phyloP scores from a whole-genome alignment of 2,329 filamentous ascomycete genomes.

The Ophiostoma quercus region DNA sequence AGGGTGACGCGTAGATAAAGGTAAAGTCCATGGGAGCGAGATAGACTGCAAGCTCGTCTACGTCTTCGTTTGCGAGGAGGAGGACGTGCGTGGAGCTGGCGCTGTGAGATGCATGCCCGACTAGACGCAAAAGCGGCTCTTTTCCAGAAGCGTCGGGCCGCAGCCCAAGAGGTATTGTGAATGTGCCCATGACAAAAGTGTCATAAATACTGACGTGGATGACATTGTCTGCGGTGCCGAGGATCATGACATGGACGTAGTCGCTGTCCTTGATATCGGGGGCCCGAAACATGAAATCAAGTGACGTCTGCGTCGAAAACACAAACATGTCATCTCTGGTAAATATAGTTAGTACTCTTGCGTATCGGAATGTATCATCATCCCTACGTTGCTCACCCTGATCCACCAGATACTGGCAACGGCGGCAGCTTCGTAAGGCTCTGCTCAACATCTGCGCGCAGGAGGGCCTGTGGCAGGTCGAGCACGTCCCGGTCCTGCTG shows the following conservation, averaged over 20 bases:
- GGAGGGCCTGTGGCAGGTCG: constrained; percentile 67
- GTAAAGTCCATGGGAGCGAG: constrained; percentile 77
- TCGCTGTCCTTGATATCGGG: constrained; percentile 61
- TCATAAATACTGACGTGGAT: constrained; percentile 80
- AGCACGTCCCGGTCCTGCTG: constrained; percentile 34
- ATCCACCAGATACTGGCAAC: constrained; percentile 58
- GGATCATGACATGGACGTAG: constrained; percentile 72
- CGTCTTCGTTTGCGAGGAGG: constrained; percentile 44
- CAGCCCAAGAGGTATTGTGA: constrained; percentile 45
- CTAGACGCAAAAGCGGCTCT: constrained; percentile 32
- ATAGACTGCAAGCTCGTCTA: constrained; percentile 44
- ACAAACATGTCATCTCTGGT: constrained; percentile 52
- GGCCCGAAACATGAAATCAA: constrained; percentile 64
- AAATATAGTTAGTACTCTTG: not conserved
- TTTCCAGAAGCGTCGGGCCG: not conserved
- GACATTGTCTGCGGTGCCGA: constrained; percentile 64
- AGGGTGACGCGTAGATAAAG: constrained; percentile 71
- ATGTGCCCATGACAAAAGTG: constrained; percentile 70
- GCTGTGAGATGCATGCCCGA: constrained; percentile 64
- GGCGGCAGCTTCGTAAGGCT: constrained; percentile 72
- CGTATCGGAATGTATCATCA: not conserved
- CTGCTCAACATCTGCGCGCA: constrained; percentile 68
- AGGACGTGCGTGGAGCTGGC: constrained; percentile 71
- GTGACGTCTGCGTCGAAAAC: constrained; percentile 63
- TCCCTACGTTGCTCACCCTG: constrained; percentile 47